A percentile compares a stretch with the other conserved stretches of the same genome.
phyloP scores from a whole-genome alignment of 75 land plant species.

The Picea sitchensis region DNA sequence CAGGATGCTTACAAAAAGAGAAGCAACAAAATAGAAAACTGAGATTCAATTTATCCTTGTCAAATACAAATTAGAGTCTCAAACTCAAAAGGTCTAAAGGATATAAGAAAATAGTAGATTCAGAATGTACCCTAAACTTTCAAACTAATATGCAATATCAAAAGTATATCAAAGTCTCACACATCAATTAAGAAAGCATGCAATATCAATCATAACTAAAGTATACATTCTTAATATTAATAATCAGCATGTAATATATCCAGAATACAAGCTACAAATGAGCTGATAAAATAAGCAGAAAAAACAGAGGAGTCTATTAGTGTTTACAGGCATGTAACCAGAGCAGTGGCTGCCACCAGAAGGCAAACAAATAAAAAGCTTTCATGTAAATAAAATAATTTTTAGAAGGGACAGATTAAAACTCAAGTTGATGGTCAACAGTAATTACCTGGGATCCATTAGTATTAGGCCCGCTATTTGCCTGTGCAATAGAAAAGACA shows the following conservation, averaged over 20 bases:
- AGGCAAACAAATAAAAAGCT: not conserved
- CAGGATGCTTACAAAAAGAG: not conserved
- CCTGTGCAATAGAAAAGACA: constrained; percentile 45
- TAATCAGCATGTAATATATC: not conserved
- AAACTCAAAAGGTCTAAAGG: no score
- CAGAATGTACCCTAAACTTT: no score
- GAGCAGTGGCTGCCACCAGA: not conserved
- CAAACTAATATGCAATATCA: not conserved
- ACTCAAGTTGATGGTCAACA: not conserved
- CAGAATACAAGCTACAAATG: not conserved
- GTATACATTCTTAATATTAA: not conserved
- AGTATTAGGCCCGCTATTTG: constrained; percentile 90
- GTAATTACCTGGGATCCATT: constrained; percentile 88
- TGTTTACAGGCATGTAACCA: not conserved
- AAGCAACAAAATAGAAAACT: not conserved
- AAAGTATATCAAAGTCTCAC: no score
- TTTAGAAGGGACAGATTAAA: not conserved
- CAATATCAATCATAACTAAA: no score
- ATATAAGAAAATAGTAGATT: no score
- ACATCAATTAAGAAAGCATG: no score
- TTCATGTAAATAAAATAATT: not conserved
- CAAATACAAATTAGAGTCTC: no score
- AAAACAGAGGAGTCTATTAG: not conserved
- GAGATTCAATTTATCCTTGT: no score
- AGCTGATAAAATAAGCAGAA: not conserved